Conservation (phyloP, 2,329 filamentous ascomycete species). For the Sclerotinia trifoliorum region DNA sequence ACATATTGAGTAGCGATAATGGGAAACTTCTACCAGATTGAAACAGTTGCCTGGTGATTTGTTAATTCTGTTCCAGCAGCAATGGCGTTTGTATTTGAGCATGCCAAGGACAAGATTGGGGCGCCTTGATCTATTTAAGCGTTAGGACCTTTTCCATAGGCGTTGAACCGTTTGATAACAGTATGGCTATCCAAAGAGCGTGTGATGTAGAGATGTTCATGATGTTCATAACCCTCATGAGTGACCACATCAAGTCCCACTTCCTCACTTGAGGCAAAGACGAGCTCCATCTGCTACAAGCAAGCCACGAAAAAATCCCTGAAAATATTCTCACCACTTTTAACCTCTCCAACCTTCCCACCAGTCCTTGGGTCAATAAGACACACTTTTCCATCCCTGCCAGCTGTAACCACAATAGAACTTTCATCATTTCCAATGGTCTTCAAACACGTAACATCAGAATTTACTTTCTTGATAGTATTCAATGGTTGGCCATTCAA, state of each 20-base stretch:
- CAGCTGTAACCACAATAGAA: conserved; percentile 62
- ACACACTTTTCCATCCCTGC: conserved; percentile 66
- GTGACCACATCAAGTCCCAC: background rate
- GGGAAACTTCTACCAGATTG: conserved; percentile 53
- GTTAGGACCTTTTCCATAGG: conserved; percentile 4
- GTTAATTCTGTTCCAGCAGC: conserved; percentile 73
- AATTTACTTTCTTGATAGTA: conserved; percentile 53
- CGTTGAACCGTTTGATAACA: background rate
- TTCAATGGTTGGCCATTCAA: conserved; percentile 53
- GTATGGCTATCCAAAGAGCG: background rate
- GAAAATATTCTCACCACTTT: conserved; percentile 38
- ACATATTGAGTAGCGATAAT: background rate
- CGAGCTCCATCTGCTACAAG: background rate
- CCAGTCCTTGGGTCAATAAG: conserved; percentile 64
- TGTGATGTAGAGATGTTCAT: too few relatives aligned
- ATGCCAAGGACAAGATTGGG: conserved; percentile 64
- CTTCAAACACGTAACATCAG: conserved; percentile 62
- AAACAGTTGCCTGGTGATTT: conserved; percentile 59
- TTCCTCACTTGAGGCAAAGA: conserved; percentile 12
- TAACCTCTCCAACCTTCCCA: conserved; percentile 45
- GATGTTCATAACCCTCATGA: background rate
- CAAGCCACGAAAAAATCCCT: background rate
- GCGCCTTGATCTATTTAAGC: conserved; percentile 44
- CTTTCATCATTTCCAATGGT: conserved; percentile 50
- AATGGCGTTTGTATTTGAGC: conserved; percentile 57